Base-by-base conservation (phyloP, 371 early-diverging fungal species). In the Mucor racemosus region DNA sequence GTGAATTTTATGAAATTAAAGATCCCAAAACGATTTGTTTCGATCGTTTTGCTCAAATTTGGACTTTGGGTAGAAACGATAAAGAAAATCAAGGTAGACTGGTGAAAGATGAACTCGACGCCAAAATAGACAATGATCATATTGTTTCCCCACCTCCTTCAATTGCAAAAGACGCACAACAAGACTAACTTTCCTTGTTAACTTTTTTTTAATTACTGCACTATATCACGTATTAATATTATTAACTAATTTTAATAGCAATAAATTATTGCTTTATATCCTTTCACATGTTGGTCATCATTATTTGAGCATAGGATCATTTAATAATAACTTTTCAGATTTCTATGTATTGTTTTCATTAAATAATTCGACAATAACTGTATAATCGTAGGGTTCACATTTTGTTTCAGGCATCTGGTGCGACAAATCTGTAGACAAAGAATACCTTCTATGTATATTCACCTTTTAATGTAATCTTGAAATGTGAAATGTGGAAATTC, bases 1-100 rank as follows among this genome's bases (percentile, higher is more conserved):
- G 89, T 40, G 89, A 89, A 70, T 88, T 89, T 57, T 85, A 85
- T 60, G 81, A 82, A 60, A 69, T 88, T 57, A 85, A 82, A 58
- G 79, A 79, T 35, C 87, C 88, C 7, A 84, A 84, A 36, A 58
- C 74, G 17, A 69, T 88, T 14, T 74, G 66, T 9, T 80, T 88
- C 8, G 63, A 75, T 17, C 80, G 85, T 11, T 83, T 74, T 64
- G 84, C 84, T 34, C 84, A 84, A 60, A 86, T 89, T 17, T 87
- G 82, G 81, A 84, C 86, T 3, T 63, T 88, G 10, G 89, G 88
- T 15, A 74, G 74, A 63, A 58, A 58, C 46, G 74, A 76, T 42
- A 63, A 70, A 17, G 34, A 53, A 7, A 57, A 59, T 10, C 65
- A 59, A 35, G 78, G 77, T 7, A 69, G 81, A 40, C 56, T 81